Base-by-base conservation (phyloP, 2,329 filamentous ascomycete genomes). In the Fusarium napiforme region DNA sequence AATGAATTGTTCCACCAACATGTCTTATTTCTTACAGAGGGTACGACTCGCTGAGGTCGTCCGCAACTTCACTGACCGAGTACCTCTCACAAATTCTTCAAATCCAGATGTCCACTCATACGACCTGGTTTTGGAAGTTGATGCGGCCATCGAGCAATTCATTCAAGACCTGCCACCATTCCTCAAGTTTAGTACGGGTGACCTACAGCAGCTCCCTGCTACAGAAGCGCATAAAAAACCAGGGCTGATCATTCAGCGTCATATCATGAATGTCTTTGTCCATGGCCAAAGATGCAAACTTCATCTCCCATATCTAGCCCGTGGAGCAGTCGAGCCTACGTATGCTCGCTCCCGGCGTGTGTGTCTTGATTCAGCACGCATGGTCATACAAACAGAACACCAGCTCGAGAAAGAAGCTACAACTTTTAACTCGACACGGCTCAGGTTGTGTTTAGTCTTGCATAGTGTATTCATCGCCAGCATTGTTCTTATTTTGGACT, bases 21-120 rank as follows among this genome's bases (percentile, higher is more conserved):
- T 83, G 60, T 83, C 82, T 4, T 83, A 81, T 56, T 80, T 83
- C 34, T 71, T 85, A 16, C 80, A 83, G 46, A 81, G 83, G 21
- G 77, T 82, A 57, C 80, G 79, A 9, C 76, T 85, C 2, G 79
- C 81, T 12, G 83, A 85, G 43, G 69, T 84, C 26, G 78, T 78
- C 60, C 83, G 82, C 14, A 69, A 74, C 9, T 79, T 83, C 16
- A 75, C 80, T 16, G 84, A 85, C 47, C 74, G 77, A 19, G 76
- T 76, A 19, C 77, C 78, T 11, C 69, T 79, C 21, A 69, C 69
- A 15, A 65, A 72, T 9, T 66, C 73, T 2, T 72, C 77, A 12
- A 76, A 67, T 18, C 67, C 73, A n/a, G 82, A 84, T 16, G 76
- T 79, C 28, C 72, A 78, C 7, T 71, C 80, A 32, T 81, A 82